Evolutionary conservation across 805 yeast species (phyloP).

Genomic region (Pichia phayaonensis): DNA sequence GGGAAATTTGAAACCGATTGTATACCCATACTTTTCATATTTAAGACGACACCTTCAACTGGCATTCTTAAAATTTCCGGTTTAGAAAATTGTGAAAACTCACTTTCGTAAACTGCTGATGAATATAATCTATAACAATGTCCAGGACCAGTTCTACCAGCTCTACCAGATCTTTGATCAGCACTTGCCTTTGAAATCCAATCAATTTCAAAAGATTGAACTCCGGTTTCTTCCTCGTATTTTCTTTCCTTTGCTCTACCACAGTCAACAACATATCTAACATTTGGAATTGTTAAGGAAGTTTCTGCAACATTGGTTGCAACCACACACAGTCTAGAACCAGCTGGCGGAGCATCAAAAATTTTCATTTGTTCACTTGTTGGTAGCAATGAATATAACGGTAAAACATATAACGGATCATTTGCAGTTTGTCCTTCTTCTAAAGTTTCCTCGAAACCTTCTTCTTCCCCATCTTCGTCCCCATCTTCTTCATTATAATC

Average conservation of each 20-base stretch:
- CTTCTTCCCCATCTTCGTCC: slow-evolving; percentile 48
- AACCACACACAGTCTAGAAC: slow-evolving; percentile 81
- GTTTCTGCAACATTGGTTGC: slow-evolving; percentile 99
- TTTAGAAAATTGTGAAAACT: slow-evolving; percentile 69
- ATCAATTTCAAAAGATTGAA: slow-evolving; percentile 82
- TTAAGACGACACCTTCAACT: slow-evolving; percentile 88
- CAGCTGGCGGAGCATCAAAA: slow-evolving; percentile 76
- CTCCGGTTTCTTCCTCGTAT: slow-evolving; percentile 76
- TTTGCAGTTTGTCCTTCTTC: slow-evolving; percentile 63
- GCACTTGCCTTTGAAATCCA: slow-evolving; percentile 97
- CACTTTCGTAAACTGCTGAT: slow-evolving; percentile 87
- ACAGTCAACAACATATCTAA: slow-evolving; percentile 89
- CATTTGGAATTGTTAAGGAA: slow-evolving; percentile 91
- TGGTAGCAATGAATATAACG: slow-evolving; percentile 88
- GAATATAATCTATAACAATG: slow-evolving; percentile 90
- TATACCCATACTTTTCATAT: slow-evolving; percentile 96
- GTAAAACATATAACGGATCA: slow-evolving; percentile 84
- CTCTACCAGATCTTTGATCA: slow-evolving; percentile 75
- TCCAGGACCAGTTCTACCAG: slow-evolving; percentile 97
- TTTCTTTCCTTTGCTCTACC: slow-evolving; percentile 90
- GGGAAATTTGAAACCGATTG: slow-evolving; percentile 88
- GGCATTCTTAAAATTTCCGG: slow-evolving; percentile 97
- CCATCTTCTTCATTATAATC: slow-evolving; percentile 35
- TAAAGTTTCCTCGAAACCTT: slow-evolving; percentile 63
- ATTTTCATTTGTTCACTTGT: slow-evolving; percentile 92